Percentiles rank a stretch among this genome's conserved stretches.
Conservation (phyloP, 1,284 basidiomycete species). For the Rhodotorula sp. region DNA sequence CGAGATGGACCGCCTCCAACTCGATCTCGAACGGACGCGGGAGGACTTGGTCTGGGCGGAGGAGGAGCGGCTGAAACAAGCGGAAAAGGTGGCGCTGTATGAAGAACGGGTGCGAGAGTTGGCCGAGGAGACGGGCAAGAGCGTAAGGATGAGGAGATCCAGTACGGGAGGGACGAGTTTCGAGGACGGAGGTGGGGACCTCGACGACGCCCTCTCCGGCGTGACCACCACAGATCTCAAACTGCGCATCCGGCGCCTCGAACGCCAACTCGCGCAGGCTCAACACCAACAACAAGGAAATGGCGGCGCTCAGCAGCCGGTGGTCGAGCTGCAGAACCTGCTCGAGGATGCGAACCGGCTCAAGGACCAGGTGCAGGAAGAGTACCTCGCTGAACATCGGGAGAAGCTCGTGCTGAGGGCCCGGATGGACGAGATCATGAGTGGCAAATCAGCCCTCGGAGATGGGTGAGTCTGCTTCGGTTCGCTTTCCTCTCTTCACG, state of each 20-base stretch:
- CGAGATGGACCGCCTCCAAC: conserved; percentile 68
- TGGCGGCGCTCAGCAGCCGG: conserved; percentile 67
- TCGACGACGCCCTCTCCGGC: conserved; percentile 78
- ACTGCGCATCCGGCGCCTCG: conserved; percentile 75
- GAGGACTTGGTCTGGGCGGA: conserved; percentile 61
- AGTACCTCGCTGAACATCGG: conserved; percentile 80
- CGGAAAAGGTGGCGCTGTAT: conserved; percentile 80
- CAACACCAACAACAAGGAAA: conserved; percentile 61
- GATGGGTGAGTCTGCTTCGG: conserved; percentile 63
- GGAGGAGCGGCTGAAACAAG: conserved; percentile 71
- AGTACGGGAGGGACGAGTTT: conserved; percentile 31
- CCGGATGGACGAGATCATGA: conserved; percentile 82
- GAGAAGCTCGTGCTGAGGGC: conserved; percentile 76
- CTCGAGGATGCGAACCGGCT: conserved; percentile 85
- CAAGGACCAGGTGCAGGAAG: conserved; percentile 83
- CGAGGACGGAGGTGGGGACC: conserved; percentile 57
- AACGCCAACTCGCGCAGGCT: conserved; percentile 73
- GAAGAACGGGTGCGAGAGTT: conserved; percentile 89
- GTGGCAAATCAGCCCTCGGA: conserved; percentile 69
- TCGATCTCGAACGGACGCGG: conserved; percentile 71
- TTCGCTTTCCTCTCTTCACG: not conserved
- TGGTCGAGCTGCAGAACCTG: conserved; percentile 77
- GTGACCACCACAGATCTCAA: conserved; percentile 90
- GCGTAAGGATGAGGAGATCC: conserved; percentile 24
- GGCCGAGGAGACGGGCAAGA: conserved; percentile 56